Evolutionary conservation across 495 filamentous ascomycete genomes (phyloP).

Genomic region (Xylaria flabelliformis): DNA sequence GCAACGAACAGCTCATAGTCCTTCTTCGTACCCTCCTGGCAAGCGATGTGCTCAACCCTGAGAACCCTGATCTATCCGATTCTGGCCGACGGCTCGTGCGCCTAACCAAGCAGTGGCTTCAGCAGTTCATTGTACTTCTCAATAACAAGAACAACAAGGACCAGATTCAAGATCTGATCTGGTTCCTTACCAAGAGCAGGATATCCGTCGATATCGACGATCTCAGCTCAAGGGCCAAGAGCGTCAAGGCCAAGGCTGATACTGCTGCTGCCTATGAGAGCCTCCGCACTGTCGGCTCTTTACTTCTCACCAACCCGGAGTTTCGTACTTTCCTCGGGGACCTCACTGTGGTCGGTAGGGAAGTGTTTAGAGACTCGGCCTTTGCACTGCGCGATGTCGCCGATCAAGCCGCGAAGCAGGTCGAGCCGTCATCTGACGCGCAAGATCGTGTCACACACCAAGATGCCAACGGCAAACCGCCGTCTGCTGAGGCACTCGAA

Average conservation of each 20-base stretch:
- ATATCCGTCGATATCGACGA: constrained; percentile 72
- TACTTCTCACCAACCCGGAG: constrained; percentile 87
- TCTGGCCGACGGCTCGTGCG: constrained; percentile 76
- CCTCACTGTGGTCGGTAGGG: constrained; percentile 75
- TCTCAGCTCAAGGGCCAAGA: constrained; percentile 65
- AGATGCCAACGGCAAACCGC: constrained; percentile 56
- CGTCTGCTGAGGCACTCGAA: constrained; percentile 65
- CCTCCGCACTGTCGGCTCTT: constrained; percentile 78
- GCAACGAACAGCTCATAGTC: constrained; percentile 80
- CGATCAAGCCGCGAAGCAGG: constrained; percentile 70
- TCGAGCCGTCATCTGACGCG: constrained; percentile 71
- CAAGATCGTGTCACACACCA: constrained; percentile 61
- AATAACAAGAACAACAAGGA: constrained; percentile 83
- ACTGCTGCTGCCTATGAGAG: constrained; percentile 83
- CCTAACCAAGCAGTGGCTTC: constrained; percentile 73
- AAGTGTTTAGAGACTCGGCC: constrained; percentile 88
- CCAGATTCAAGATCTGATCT: constrained; percentile 89
- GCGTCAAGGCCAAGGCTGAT: constrained; percentile 75
- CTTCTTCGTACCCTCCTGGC: constrained; percentile 83
- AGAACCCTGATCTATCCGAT: constrained; percentile 76
- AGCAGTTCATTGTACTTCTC: constrained; percentile 76
- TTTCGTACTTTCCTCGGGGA: constrained; percentile 90
- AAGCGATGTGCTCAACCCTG: constrained; percentile 77
- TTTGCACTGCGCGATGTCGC: constrained; percentile 76
- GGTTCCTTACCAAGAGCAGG: constrained; percentile 77